These are phyloP conservation scores for Carex myosuroides DNA, from an alignment of 176 grass and related monocot genomes.

Conservation along the genomic window DNA sequence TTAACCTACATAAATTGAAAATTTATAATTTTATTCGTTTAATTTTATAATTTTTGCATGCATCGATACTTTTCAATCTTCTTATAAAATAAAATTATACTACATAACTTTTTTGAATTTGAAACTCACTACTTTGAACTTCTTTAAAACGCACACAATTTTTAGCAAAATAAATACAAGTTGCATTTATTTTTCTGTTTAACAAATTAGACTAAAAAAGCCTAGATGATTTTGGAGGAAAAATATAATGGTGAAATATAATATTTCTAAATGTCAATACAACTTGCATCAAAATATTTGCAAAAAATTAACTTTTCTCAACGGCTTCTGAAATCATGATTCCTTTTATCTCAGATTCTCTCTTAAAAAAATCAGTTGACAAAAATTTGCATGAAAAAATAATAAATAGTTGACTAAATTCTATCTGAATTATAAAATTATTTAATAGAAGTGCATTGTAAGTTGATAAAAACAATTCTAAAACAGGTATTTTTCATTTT, in stretches of 20 bases:
- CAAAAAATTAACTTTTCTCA: background rate
- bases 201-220: too few species aligned
- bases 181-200: too few species aligned
- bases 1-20: too few species aligned
- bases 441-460: background rate
- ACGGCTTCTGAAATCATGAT: background rate
- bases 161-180: too few species aligned
- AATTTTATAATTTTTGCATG: too few species aligned
- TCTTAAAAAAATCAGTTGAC: background rate
- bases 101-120: background rate
- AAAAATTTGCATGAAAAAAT: background rate
- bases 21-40: too few species aligned
- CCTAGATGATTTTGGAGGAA: background rate
- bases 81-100: too few species aligned
- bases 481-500: background rate
- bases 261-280: background rate
- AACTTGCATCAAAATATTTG: background rate
- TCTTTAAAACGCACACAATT: too few species aligned
- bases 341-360: slow-evolving; percentile 7
- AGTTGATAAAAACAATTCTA: background rate
- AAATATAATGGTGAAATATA: background rate
- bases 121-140: too few species aligned
- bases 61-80: too few species aligned
- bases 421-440: background rate
- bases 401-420: background rate